Evolutionary conservation across 495 filamentous ascomycete species (phyloP).

Genomic region (Aspergillus kassunensis): DNA sequence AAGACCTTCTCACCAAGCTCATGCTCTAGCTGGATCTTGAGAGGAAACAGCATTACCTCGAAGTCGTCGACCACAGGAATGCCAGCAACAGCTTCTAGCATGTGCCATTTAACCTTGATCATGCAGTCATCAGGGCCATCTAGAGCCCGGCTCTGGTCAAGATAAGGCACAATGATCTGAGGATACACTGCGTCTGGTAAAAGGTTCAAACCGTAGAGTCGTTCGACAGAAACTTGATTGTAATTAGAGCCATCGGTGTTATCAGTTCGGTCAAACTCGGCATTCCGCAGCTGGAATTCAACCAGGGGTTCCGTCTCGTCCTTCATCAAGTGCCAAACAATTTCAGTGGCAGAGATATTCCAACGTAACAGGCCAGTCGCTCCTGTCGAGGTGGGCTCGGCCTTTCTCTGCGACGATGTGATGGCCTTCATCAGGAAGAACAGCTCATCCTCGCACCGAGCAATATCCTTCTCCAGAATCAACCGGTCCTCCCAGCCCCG

Average conservation of each 20-base stretch:
- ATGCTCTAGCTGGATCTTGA: constrained; percentile 90
- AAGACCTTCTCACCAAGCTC: constrained; percentile 93
- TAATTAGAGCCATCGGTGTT: constrained; percentile 95
- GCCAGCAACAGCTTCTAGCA: constrained; percentile 95
- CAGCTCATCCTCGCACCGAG: constrained; percentile 88
- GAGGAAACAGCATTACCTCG: constrained; percentile 87
- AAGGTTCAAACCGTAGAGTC: constrained; percentile 80
- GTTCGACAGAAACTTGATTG: constrained; percentile 82
- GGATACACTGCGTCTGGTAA: constrained; percentile 90
- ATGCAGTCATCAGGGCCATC: constrained; percentile 62
- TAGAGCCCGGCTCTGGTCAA: constrained; percentile 56
- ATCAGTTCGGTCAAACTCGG: constrained; percentile 88
- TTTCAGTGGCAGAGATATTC: constrained; percentile 85
- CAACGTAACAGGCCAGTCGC: constrained; percentile 78
- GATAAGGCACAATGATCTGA: constrained; percentile 87
- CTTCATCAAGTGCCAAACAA: constrained; percentile 93
- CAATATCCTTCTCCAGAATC: constrained; percentile 79
- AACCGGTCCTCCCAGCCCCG: constrained; percentile 89
- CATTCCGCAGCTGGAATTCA: constrained; percentile 86
- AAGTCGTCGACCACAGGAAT: constrained; percentile 98
- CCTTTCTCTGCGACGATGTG: constrained; percentile 87
- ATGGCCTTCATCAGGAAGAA: constrained; percentile 99
- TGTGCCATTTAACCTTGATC: constrained; percentile 92
- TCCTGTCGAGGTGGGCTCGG: constrained; percentile 59
- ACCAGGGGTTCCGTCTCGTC: constrained; percentile 84